Base-by-base conservation (phyloP, 306 rosid species). In the Quercus berberidifolia region DNA sequence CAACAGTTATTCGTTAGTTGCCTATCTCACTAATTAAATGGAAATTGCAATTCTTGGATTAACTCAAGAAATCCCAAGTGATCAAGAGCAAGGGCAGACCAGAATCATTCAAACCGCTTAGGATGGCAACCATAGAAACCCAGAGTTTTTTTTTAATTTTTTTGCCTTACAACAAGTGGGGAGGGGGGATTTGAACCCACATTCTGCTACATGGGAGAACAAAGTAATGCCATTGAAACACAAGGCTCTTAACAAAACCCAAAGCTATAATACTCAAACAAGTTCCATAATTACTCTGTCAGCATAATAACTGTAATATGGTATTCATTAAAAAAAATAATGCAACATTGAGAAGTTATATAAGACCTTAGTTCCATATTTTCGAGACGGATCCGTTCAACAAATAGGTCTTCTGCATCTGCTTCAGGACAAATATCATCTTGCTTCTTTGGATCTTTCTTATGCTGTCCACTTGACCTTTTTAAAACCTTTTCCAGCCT, bases 331-430 rank as follows among this genome's bases (percentile, higher is more conserved):
- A 49, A 2, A 2, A 49, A 49, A 49, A 49, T 49, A 49, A 49
- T 38, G 21, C 33, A 28, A 38, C 46, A 41, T 5, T 12, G 65
- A 74, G 19, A 64, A 33, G 70, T 25, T 57, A 41, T 23, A 74
- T n/a, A 3, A 25, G 55, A 91, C 98, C 97, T 95, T 69, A 95
- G 77, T 81, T 84, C 92, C 95, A 92, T 86, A 77, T 87, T 95
- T 88, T 95, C 97, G 26, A 91, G 94, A 76, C 94, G 93, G 84
- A 90, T 83, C 69, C 98, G 91, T 83, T 92, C 97, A 77, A 94
- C 97, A 81, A 11, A 74, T 52, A 91, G 70, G 65, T 84, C 97
- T 12, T 76, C 90, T 10, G 17, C 79, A 73, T 82, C 87, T 73
- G 70, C 76, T 74, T 85, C 92, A 73, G 83, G 71, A 81, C 26